Evolutionary conservation across 164 flowering plant genomes (phyloP).

Genomic region (Saururus chinensis): DNA sequence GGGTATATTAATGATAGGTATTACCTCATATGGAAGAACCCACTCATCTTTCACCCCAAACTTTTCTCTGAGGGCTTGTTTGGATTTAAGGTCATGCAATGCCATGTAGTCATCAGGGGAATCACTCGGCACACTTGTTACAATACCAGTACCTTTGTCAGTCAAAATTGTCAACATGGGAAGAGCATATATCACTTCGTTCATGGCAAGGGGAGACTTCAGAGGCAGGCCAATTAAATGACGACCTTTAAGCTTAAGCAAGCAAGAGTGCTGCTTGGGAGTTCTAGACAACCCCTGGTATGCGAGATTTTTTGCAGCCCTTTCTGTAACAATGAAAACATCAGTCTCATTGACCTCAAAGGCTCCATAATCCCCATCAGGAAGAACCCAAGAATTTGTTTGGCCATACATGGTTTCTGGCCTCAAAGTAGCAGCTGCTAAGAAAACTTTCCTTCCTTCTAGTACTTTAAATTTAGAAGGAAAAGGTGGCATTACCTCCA

Average conservation of each 20-base stretch:
- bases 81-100: conserved; percentile 60
- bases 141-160: conserved; percentile 82
- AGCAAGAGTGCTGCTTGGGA: conserved; percentile 66
- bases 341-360: conserved; percentile 76
- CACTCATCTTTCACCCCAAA: conserved; percentile 72
- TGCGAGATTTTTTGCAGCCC: conserved; percentile 80
- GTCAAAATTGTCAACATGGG: conserved; percentile 74
- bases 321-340: conserved; percentile 55
- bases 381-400: conserved; percentile 86
- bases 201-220: conserved; percentile 46
- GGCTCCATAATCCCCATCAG: conserved; percentile 87
- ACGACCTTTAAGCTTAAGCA: conserved; percentile 62
- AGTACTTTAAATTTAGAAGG: conserved; percentile 47
- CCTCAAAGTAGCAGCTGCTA: conserved; percentile 86
- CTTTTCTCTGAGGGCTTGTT: conserved; percentile 58
- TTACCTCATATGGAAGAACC: conserved; percentile 56
- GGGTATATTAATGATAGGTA: conserved; percentile 62
- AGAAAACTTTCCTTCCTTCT: conserved; percentile 64
- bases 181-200: conserved; percentile 50
- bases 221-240: conserved; percentile 81
- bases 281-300: conserved; percentile 63
- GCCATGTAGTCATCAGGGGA: conserved; percentile 87
- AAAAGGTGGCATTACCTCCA: conserved; percentile 77
- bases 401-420: conserved; percentile 97
- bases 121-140: conserved; percentile 93